These are phyloP conservation scores for Globisporangium nunn DNA, from an alignment of 352 stramenopile genomes.

Conservation along the genomic window DNA sequence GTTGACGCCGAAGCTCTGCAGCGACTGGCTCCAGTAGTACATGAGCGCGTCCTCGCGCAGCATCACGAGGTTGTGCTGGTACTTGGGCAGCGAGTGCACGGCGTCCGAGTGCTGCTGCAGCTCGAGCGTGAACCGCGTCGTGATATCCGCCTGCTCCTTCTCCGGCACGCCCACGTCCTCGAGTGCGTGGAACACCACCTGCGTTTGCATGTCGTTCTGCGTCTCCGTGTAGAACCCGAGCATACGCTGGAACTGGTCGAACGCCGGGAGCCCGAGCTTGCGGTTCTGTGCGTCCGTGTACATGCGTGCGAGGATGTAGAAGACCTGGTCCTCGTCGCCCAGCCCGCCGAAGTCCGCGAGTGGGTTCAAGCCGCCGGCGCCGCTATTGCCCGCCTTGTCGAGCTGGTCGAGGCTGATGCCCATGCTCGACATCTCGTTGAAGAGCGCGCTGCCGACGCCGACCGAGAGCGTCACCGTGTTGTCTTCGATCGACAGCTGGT, in stretches of 20 bases:
- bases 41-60: conserved; percentile 80
- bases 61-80: conserved; percentile 80
- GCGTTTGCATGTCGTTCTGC: conserved; percentile 61
- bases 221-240: conserved; percentile 77
- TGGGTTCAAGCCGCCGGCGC: conserved; percentile 11
- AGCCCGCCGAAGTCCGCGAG: conserved; percentile 40
- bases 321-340: conserved; percentile 68
- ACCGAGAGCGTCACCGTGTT: conserved; percentile 13
- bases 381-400: conserved; percentile 22
- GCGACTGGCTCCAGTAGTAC: conserved; percentile 84
- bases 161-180: conserved; percentile 48
- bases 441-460: conserved; percentile 41
- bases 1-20: conserved; percentile 23
- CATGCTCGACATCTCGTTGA: conserved; percentile 76
- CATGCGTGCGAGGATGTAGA: conserved; percentile 76
- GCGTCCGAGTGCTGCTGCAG: conserved; percentile 52
- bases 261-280: conserved; percentile 75
- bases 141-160: conserved; percentile 60
- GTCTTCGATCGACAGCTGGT: conserved; percentile 12
- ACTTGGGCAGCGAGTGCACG: conserved; percentile 77
- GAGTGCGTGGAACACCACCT: conserved; percentile 72
- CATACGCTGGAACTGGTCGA: conserved; percentile 80
- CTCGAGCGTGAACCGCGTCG: conserved; percentile 50
- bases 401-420: conserved; percentile 59
- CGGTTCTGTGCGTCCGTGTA: conserved; percentile 57